These are phyloP conservation scores for Conticribra guillardii DNA, from an alignment of 108 stramenopile species.

Conservation along the genomic window DNA sequence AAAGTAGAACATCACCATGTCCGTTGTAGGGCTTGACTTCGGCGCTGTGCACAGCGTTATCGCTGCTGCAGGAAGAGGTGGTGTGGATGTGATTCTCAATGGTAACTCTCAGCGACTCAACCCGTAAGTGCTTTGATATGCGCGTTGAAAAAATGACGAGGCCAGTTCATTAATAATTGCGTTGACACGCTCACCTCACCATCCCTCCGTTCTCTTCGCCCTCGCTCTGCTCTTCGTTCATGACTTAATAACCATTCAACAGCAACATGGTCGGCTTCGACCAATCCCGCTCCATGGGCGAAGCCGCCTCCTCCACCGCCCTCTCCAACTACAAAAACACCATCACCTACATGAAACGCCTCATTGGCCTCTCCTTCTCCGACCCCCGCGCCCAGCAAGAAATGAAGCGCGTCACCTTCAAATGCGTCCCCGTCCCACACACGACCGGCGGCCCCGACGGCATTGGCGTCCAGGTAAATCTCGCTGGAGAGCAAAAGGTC, in stretches of 20 bases:
- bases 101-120: conserved; percentile 96
- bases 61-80: conserved; percentile 94
- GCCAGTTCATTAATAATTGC: too few relatives aligned
- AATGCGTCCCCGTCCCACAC: conserved; percentile 71
- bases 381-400: conserved; percentile 91
- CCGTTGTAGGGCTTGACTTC: conserved; percentile 94
- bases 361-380: conserved; percentile 91
- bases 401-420: conserved; percentile 70
- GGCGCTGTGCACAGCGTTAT: conserved; percentile 91
- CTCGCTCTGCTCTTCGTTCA: too few relatives aligned
- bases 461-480: conserved; percentile 71
- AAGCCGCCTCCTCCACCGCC: conserved; percentile 67
- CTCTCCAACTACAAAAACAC: conserved; percentile 95
- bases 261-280: conserved; percentile 82
- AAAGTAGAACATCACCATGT: conserved; percentile 42
- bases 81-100: conserved; percentile 98
- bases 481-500: conserved; percentile 62
- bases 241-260: conserved; percentile 3
- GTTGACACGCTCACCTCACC: too few relatives aligned
- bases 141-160: background rate
- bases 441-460: conserved; percentile 61
- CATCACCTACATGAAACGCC: conserved; percentile 87
- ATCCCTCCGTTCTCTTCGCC: too few relatives aligned
- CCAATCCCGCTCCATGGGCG: conserved; percentile 80
- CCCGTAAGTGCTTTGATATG: conserved; percentile 73